Percentiles rank a stretch among this genome's conserved stretches.
Evolutionary conservation across 1,284 basidiomycete genomes (phyloP).

Genomic region (Termitomyces sp.): DNA sequence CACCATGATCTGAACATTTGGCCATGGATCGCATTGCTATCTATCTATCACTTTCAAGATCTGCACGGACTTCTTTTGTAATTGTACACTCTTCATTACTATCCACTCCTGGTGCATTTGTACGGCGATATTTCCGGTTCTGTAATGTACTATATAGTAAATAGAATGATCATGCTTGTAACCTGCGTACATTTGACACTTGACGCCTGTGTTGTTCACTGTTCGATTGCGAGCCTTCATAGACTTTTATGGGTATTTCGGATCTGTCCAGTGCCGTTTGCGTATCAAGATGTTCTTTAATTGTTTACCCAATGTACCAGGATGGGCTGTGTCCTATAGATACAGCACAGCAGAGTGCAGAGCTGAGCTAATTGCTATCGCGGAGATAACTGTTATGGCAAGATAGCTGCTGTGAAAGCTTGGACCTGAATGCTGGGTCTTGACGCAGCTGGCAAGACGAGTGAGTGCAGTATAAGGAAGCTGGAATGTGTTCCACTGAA

Average conservation of each 20-base stretch:
- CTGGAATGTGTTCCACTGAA: conserved; percentile 3
- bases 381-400: neutral
- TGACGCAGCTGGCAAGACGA: conserved; percentile 96
- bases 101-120: neutral
- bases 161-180: neutral
- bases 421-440: conserved; percentile 70
- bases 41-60: neutral
- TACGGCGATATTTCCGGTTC: neutral
- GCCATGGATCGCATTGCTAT: neutral
- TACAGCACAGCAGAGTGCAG: neutral
- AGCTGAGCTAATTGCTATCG: too few species aligned
- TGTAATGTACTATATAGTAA: neutral
- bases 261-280: neutral
- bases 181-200: neutral
- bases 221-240: neutral
- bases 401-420: neutral
- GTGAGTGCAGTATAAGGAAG: conserved; percentile 41
- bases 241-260: neutral
- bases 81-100: neutral
- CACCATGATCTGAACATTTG: neutral
- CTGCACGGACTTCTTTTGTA: neutral
- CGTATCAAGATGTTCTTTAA: neutral
- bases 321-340: neutral
- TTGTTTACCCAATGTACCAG: neutral
- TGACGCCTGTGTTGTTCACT: too few species aligned